Percentiles rank a stretch among this genome's conserved stretches.
These are phyloP conservation scores for Glaciozyma martinii DNA, from an alignment of 768 basidiomycete species.

Conservation along the genomic window DNA sequence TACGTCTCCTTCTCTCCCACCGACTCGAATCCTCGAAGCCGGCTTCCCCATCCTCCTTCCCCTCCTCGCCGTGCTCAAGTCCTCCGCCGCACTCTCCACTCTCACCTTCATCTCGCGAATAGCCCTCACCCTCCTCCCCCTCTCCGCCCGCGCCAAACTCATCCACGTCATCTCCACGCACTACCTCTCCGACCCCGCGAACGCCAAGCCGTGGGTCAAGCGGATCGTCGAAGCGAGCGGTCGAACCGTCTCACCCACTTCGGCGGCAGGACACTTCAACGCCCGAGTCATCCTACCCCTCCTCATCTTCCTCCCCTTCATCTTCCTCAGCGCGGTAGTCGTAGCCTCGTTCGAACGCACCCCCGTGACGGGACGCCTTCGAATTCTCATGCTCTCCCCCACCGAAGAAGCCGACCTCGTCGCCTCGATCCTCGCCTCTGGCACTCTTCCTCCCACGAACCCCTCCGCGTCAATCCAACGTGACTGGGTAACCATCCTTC, in stretches of 20 bases:
- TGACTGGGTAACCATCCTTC: constrained; percentile 33
- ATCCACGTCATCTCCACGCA: constrained; percentile 11
- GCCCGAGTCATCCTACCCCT: constrained; percentile 13
- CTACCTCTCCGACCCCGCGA: constrained; percentile 10
- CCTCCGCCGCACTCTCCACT: constrained; percentile 20
- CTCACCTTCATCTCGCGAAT: constrained; percentile 21
- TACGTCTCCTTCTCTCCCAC: background rate
- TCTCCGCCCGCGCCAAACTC: constrained; percentile 20
- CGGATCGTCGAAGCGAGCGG: background rate
- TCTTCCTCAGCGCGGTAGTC: constrained; percentile 26
- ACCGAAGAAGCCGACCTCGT: constrained; percentile 32
- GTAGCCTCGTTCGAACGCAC: constrained; percentile 27
- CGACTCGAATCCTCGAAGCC: background rate
- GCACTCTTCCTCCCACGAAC: background rate
- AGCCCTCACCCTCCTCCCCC: constrained; percentile 27
- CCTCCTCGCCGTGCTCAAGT: constrained; percentile 22
- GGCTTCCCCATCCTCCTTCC: constrained; percentile 21
- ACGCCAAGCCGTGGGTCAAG: background rate
- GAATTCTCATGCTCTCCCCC: constrained; percentile 31
- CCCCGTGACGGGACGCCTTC: constrained; percentile 30
- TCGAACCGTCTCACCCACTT: background rate
- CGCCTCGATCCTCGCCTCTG: constrained; percentile 12
- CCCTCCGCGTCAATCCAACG: constrained; percentile 10
- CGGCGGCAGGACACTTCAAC: constrained; percentile 19
- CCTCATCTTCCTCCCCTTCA: constrained; percentile 26